These are phyloP conservation scores for Pachyrhizus erosus DNA, from an alignment of 306 rosid genomes.

Conservation along the genomic window DNA sequence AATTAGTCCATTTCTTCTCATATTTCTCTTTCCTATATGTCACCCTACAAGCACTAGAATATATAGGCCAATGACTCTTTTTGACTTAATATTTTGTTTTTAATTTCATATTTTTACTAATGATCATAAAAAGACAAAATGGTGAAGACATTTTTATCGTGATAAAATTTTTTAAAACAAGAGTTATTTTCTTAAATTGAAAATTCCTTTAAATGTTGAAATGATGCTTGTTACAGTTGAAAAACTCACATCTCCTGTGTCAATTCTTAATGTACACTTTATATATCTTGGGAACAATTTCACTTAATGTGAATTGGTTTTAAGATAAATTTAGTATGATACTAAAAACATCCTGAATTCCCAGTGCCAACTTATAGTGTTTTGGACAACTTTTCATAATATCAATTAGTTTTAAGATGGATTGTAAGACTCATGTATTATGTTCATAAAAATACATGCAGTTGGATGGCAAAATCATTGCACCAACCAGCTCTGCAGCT, in stretches of 20 bases:
- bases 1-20: background rate
- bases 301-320: too few relatives aligned
- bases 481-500: conserved; percentile 61
- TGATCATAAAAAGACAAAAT: background rate
- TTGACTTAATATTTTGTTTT: background rate
- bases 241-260: too few relatives aligned
- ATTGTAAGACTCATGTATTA: background rate
- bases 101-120: background rate
- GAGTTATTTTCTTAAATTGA: background rate
- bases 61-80: background rate
- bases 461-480: conserved; percentile 79
- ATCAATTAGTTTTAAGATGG: background rate
- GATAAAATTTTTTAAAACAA: background rate
- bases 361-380: too few relatives aligned
- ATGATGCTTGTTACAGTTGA: background rate
- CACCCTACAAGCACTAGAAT: conserved; percentile 10
- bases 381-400: too few relatives aligned
- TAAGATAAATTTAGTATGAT: too few relatives aligned
- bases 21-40: background rate
- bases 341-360: too few relatives aligned
- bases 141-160: background rate
- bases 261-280: too few relatives aligned
- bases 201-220: background rate
- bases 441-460: conserved; percentile 36
- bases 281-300: too few relatives aligned